Percentiles rank a stretch among this genome's conserved stretches.
These are phyloP conservation scores for Pyrus hybrid DNA, from an alignment of 331 rosid genomes.

Conservation along the genomic window DNA sequence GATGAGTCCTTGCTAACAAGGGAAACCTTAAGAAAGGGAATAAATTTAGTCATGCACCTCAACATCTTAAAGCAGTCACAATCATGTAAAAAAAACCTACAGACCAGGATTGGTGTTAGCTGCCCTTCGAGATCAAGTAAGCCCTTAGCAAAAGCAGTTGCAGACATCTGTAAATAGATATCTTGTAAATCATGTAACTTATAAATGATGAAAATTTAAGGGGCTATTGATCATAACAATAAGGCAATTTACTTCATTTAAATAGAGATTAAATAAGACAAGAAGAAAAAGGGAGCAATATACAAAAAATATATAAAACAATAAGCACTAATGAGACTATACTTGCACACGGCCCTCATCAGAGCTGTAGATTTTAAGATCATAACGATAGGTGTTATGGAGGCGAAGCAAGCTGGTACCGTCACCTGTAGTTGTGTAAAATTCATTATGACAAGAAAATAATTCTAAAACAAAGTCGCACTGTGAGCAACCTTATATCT, in stretches of 20 bases:
- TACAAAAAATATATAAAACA: background rate
- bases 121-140: constrained; percentile 97
- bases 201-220: constrained; percentile 15
- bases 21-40: constrained; percentile 58
- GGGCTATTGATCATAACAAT: constrained; percentile 6
- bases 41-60: constrained; percentile 26
- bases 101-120: constrained; percentile 91
- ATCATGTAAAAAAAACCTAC: constrained; percentile 16
- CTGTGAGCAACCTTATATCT: background rate
- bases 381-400: constrained; percentile 95
- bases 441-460: background rate
- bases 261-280: background rate
- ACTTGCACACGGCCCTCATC: constrained; percentile 99
- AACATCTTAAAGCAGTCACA: constrained; percentile 15
- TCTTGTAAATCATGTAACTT: constrained; percentile 10
- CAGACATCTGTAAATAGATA: constrained; percentile 81
- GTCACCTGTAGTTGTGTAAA: constrained; percentile 62
- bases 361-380: constrained; percentile 95
- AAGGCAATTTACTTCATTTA: background rate
- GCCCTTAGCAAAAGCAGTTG: constrained; percentile 99
- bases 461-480: background rate
- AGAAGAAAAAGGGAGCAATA: background rate
- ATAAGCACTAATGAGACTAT: constrained; percentile 8
- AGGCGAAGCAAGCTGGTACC: constrained; percentile 97
- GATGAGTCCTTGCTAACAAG: constrained; percentile 98